A percentile compares a stretch with the other conserved stretches of the same genome.
Conservation (phyloP, 306 rosid genomes). For the Pueraria montana region DNA sequence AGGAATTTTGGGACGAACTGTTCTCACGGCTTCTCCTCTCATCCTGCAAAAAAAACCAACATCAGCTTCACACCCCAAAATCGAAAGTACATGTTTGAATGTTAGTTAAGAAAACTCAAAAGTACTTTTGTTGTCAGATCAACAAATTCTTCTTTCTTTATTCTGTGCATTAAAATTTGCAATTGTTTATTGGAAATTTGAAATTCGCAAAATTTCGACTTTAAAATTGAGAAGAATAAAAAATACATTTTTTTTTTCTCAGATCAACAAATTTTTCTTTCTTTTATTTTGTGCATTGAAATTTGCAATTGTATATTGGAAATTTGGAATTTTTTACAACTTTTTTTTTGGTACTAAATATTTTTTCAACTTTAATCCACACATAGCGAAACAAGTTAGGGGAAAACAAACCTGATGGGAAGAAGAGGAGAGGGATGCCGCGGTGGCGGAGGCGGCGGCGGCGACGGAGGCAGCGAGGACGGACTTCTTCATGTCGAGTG, state of each 20-base stretch:
- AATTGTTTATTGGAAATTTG: too few species aligned
- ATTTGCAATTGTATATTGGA: not conserved
- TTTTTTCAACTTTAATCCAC: too few species aligned
- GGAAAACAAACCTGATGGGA: constrained; percentile 52
- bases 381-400: not conserved
- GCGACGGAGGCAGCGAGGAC: constrained; percentile 69
- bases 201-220: too few species aligned
- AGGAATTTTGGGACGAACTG: constrained; percentile 42
- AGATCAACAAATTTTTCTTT: not conserved
- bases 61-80: not conserved
- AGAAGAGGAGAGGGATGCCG: constrained; percentile 48
- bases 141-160: too few species aligned
- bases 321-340: too few species aligned
- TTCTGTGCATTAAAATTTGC: too few species aligned
- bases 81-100: too few species aligned
- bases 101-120: too few species aligned
- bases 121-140: too few species aligned
- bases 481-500: constrained; percentile 57
- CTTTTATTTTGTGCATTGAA: not conserved
- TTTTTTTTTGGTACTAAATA: too few species aligned
- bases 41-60: constrained; percentile 31
- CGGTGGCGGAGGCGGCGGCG: constrained; percentile 63
- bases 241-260: too few species aligned
- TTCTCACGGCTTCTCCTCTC: constrained; percentile 20
- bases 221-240: too few species aligned